These are phyloP conservation scores for Verticillium longisporum DNA, from an alignment of 2,329 filamentous ascomycete genomes.

Conservation along the genomic window DNA sequence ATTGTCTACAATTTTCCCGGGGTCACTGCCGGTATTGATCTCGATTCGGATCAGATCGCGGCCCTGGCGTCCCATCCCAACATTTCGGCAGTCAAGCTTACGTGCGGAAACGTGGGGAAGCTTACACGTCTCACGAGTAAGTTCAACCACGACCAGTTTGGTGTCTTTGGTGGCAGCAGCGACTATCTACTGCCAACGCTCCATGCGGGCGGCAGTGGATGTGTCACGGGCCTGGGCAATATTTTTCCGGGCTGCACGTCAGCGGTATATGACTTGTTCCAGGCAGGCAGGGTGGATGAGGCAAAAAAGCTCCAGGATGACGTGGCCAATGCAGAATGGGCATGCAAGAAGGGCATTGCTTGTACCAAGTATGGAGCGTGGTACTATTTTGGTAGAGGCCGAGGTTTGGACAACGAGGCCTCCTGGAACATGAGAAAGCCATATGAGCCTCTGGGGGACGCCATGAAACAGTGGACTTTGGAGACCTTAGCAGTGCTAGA, in stretches of 20 bases:
- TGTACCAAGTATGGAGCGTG: conserved; percentile 39
- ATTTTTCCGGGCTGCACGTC: conserved; percentile 36
- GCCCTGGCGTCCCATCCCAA: conserved; percentile 49
- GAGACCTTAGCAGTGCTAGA: conserved; percentile 30
- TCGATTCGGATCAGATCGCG: conserved; percentile 14
- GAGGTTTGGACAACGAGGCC: conserved; percentile 26
- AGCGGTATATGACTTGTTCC: conserved; percentile 32
- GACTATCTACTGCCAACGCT: conserved; percentile 35
- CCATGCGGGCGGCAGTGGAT: conserved; percentile 30
- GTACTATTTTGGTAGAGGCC: conserved; percentile 28
- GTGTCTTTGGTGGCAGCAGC: conserved; percentile 34
- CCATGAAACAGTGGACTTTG: conserved; percentile 32
- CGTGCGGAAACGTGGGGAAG: conserved; percentile 50
- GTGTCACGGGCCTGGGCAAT: conserved; percentile 38
- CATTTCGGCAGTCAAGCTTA: conserved; percentile 50
- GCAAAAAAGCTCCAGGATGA: conserved; percentile 31
- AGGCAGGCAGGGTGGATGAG: conserved; percentile 26
- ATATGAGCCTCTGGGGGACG: conserved; percentile 28
- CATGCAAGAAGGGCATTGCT: conserved; percentile 41
- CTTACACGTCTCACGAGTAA: conserved; percentile 39
- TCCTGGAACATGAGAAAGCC: conserved; percentile 35
- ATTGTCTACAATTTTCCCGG: conserved; percentile 17
- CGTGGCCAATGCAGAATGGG: conserved; percentile 40
- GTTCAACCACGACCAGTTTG: conserved; percentile 30
- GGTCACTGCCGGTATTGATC: conserved; percentile 14